Evolutionary conservation across 495 filamentous ascomycete genomes (phyloP).

Genomic region (Rhizodiscina lignyota): DNA sequence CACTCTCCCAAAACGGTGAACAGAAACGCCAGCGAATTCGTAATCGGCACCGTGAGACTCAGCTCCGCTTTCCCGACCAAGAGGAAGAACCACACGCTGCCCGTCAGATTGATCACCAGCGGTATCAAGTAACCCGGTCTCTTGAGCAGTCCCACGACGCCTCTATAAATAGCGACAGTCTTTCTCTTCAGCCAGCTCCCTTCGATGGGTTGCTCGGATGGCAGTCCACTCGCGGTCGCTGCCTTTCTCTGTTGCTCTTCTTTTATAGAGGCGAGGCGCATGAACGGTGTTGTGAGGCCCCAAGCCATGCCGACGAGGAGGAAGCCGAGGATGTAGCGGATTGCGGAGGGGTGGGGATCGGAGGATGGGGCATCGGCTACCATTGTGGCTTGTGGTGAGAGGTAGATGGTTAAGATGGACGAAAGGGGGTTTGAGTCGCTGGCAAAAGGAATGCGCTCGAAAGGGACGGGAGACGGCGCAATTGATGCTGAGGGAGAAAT

Average conservation of each 20-base stretch:
- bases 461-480: too few species aligned
- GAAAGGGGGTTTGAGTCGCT: too few species aligned
- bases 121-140: conserved; percentile 76
- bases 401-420: too few species aligned
- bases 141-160: conserved; percentile 57
- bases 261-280: conserved; percentile 45
- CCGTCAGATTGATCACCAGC: conserved; percentile 77
- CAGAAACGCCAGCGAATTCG: conserved; percentile 83
- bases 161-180: conserved; percentile 43
- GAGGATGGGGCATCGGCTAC: too few species aligned
- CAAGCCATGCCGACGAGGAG: conserved; percentile 83
- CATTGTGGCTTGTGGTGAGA: too few species aligned
- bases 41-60: conserved; percentile 85
- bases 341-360: conserved; percentile 34
- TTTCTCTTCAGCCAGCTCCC: conserved; percentile 37
- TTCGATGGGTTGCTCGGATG: too few species aligned
- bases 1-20: conserved; percentile 93
- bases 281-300: conserved; percentile 62
- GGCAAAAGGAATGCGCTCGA: too few species aligned
- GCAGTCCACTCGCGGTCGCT: conserved; percentile 25
- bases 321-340: conserved; percentile 77
- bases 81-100: conserved; percentile 94
- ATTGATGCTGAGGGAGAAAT: too few species aligned
- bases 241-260: conserved; percentile 15
- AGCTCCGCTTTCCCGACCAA: conserved; percentile 86